Conservation (phyloP, 129 eudicot genomes). For the Saposhnikovia divaricata region DNA sequence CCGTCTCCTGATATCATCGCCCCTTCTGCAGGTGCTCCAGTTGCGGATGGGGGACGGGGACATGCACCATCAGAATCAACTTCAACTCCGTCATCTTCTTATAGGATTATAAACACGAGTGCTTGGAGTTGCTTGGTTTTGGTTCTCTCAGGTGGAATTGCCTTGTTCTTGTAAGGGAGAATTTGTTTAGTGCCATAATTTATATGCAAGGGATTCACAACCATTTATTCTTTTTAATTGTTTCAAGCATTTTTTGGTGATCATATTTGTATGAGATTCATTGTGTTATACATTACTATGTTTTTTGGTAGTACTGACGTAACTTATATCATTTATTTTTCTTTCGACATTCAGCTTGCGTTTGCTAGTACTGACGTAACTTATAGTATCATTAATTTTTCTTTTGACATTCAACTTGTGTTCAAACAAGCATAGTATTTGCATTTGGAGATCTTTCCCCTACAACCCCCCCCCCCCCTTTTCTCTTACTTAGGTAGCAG, state of each 20-base stretch:
- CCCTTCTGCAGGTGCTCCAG: constrained; percentile 64
- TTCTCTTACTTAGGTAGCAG: neutral
- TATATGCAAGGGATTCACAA: constrained; percentile 1
- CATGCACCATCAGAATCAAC: constrained; percentile 19
- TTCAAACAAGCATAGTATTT: too few relatives aligned
- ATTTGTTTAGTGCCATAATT: constrained; percentile 5
- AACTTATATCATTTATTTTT: neutral
- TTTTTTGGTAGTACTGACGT: neutral
- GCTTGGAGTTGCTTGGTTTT: constrained; percentile 28
- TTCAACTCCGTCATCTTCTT: constrained; percentile 19
- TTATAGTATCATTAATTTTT: neutral
- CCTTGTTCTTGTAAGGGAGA: constrained; percentile 28
- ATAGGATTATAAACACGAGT: constrained; percentile 21
- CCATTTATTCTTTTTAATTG: constrained; percentile 12
- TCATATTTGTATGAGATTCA: constrained; percentile 26
- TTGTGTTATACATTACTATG: constrained; percentile 4
- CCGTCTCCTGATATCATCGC: constrained; percentile 60
- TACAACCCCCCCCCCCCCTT: too few relatives aligned
- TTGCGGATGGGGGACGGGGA: constrained; percentile 32
- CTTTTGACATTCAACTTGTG: neutral
- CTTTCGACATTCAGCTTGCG: neutral
- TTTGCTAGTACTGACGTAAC: neutral
- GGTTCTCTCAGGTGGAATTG: constrained; percentile 32
- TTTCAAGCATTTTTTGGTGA: constrained; percentile 12
- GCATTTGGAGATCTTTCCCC: too few relatives aligned